phyloP scores from a whole-genome alignment of 2,329 filamentous ascomycete genomes.

The Arthroderma uncinatum region DNA sequence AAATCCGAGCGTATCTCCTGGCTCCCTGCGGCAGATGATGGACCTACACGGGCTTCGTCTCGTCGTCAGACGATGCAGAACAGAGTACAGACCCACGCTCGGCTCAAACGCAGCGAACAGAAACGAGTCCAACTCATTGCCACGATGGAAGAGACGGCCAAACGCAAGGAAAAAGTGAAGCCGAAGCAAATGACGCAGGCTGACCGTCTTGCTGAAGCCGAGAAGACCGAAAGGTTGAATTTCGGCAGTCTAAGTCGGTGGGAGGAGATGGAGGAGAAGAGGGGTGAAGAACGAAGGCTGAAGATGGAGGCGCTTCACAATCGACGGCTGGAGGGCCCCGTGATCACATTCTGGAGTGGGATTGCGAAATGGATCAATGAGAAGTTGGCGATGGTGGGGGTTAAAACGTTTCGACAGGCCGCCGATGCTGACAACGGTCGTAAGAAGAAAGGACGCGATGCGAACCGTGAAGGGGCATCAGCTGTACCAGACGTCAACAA shows the following conservation, averaged over 20 bases:
- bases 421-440: conserved; percentile 25
- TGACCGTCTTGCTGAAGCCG: conserved; percentile 72
- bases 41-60: conserved; percentile 50
- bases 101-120: conserved; percentile 40
- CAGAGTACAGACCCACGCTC: conserved; percentile 46
- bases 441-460: conserved; percentile 10
- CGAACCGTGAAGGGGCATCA: conserved; percentile 1
- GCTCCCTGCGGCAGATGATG: conserved; percentile 53
- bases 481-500: background rate
- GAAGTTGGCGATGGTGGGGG: conserved; percentile 60
- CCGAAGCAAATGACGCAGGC: conserved; percentile 77
- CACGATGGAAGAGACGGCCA: conserved; percentile 51
- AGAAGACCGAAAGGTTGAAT: conserved; percentile 72
- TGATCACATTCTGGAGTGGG: conserved; percentile 91
- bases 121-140: conserved; percentile 39
- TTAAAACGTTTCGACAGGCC: conserved; percentile 39
- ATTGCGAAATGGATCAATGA: conserved; percentile 69
- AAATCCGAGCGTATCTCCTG: conserved; percentile 60
- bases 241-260: conserved; percentile 82
- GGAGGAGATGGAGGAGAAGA: conserved; percentile 84
- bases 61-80: conserved; percentile 54
- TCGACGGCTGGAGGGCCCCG: conserved; percentile 73
- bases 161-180: conserved; percentile 58
- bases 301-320: conserved; percentile 82
- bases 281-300: conserved; percentile 69